Percentiles rank a stretch among this genome's conserved stretches.
phyloP scores from a whole-genome alignment of 2,329 filamentous ascomycete genomes.

The Ophiostoma triangulosporum region DNA sequence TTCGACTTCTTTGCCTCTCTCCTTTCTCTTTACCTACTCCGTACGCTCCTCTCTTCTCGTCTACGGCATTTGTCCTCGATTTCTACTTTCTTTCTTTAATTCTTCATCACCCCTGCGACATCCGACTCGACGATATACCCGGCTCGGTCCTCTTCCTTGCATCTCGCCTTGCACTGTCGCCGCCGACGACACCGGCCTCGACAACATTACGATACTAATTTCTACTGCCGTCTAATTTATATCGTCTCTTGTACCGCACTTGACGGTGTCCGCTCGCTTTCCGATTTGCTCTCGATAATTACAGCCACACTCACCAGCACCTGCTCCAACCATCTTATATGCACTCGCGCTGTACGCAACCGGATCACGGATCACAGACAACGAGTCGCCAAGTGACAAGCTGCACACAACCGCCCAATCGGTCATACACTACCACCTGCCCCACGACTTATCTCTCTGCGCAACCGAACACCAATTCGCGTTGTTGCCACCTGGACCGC shows the following conservation, averaged over 20 bases:
- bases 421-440: not conserved
- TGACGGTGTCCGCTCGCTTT: conserved; percentile 8
- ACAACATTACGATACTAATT: not conserved
- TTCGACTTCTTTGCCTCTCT: not conserved
- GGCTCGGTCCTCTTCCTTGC: not conserved
- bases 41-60: not conserved
- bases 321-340: too few species aligned
- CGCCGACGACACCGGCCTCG: not conserved
- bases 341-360: too few species aligned
- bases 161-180: not conserved
- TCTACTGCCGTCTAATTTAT: not conserved
- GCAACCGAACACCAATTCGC: not conserved
- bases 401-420: not conserved
- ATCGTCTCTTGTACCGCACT: conserved; percentile 1
- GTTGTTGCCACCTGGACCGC: not conserved
- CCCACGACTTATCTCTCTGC: not conserved
- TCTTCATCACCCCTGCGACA: not conserved
- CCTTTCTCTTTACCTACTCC: not conserved
- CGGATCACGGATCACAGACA: not conserved
- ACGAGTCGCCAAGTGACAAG: too few species aligned
- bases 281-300: not conserved
- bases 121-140: not conserved
- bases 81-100: not conserved
- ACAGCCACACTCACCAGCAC: too few species aligned
- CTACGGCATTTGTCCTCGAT: not conserved